Evolutionary conservation across 2,329 filamentous ascomycete species (phyloP), one percentile per base, ranked within the genome.

Genomic region (Myriosclerotinia curreyana): DNA sequence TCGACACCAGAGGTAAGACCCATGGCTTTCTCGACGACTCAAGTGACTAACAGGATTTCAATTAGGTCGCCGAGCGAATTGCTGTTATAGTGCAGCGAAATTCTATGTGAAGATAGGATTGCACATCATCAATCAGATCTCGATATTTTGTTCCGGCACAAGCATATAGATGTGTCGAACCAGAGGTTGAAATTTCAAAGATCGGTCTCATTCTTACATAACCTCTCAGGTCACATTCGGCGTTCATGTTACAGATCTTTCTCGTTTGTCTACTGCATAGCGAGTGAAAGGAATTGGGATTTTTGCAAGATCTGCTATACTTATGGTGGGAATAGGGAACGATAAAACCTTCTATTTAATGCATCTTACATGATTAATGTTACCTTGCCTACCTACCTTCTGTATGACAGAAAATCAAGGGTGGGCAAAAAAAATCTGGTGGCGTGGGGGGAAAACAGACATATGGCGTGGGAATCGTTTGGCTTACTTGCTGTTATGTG

Each of bases 1-100:
- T 85, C 88, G 69, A 86, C 89, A 70, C 92, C 92, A 69, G 92
- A 97, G 81, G 92, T 96, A 81, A 76, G 79, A 58, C 38, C 31
- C 12, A 9, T 25, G 34, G 3, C 34, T 40, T 11, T 40, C 5
- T 52, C 22, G 54, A 12, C 20, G 25, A 11, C 20, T 58, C 34
- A 50, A 60, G 50, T 40, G n/a, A 25, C 53, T 63, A 42, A 63
- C 61, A 25, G 17, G 2, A 22, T 48, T 25, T 38, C 5, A 58
- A 53, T 56, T 9, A 75, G 73, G 68, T 75, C 54, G 69, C 60
- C 49, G 72, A 74, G 44, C 71, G 73, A 36, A 74, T 75, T 61
- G 67, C 69, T 42, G 69, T 70, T 52, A 63, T 75, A 34, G 71
- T 70, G 60, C 68, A 68, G 40, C 67, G 69, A 48, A 31, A 31